Base-by-base conservation (phyloP, 2,329 filamentous ascomycete genomes). In the Claviceps fusiformis region DNA sequence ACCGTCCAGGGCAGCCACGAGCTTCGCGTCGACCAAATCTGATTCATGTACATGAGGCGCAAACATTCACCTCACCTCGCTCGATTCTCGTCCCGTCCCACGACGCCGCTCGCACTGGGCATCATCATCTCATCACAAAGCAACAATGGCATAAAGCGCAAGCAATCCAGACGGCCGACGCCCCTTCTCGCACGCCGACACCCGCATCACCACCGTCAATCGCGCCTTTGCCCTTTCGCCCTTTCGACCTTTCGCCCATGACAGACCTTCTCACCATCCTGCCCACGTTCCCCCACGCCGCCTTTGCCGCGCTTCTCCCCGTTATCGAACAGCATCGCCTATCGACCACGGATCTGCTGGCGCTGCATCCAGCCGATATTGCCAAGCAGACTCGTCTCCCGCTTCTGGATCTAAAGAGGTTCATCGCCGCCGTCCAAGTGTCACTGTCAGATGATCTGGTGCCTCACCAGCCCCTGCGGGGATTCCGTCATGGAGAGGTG, bases 321-420 rank as follows among this genome's bases (percentile, higher is more conserved):
- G 82, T 83, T 27, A 80, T 97, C 55, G 92, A 97, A 72, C 82
- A 81, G 67, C 82, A 87, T 63, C 76, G 78, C 53, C 75, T 98
- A 66, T 87, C 87, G 31, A 87, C 87, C 37, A 83, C 82, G 62
- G 93, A 98, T 67, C 79, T 98, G 51, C 78, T 98, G 63, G 88
- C 88, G 3, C 83, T 95, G 59, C 88, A 95, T 65, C 79, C 85
- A 4, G 76, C 84, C 58, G 87, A 95, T 65, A 81, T 97, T 60
- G 89, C 89, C 56, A 93, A 87, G 73, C 86, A 89, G 67, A 91
- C 90, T 52, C 84, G 86, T 59, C 76, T 95, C 19, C 89, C 92
- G 3, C 75, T 92, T 8, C 78, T 86, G 44, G 89, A 96, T 65
- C 76, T 96, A 62, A 87, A 85, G 69, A 82, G 83, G 58, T 75